A percentile compares a stretch with the other conserved stretches of the same genome.
Conservation (phyloP, 495 filamentous ascomycete species). For the Astrothelium macrocarpum region DNA sequence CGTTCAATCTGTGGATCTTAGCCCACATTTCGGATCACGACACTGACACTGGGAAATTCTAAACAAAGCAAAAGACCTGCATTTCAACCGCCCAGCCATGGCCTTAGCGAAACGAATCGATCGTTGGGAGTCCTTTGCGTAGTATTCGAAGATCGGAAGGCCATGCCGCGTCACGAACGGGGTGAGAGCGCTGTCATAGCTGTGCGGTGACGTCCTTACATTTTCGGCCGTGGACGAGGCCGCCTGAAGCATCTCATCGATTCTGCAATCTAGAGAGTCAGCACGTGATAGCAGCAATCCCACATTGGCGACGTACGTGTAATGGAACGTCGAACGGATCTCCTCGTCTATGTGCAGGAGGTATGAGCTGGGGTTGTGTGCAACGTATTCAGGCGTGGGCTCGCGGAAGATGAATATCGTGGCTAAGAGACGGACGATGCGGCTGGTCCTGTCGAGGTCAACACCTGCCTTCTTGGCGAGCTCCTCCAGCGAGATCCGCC, state of each 20-base stretch:
- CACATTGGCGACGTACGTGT: no score
- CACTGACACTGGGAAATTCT: no score
- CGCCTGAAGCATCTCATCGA: slow-evolving; percentile 30
- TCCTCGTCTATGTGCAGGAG: neutral
- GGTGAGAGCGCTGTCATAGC: slow-evolving; percentile 8
- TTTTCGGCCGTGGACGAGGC: slow-evolving; percentile 14
- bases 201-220: slow-evolving; percentile 12
- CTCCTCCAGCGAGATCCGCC: neutral
- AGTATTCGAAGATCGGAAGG: neutral
- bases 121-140: no score
- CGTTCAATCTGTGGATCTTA: no score
- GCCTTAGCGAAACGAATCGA: no score
- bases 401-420: neutral
- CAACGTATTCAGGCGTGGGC: neutral
- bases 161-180: slow-evolving; percentile 20
- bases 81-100: no score
- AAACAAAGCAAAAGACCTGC: no score
- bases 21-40: no score
- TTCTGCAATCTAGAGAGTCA: slow-evolving; percentile 6
- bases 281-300: no score
- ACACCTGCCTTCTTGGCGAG: neutral
- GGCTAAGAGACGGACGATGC: neutral
- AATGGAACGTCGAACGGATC: slow-evolving; percentile 10
- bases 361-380: neutral
- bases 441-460: neutral